phyloP scores from a whole-genome alignment of 805 yeast species.

The Candida argentea region DNA sequence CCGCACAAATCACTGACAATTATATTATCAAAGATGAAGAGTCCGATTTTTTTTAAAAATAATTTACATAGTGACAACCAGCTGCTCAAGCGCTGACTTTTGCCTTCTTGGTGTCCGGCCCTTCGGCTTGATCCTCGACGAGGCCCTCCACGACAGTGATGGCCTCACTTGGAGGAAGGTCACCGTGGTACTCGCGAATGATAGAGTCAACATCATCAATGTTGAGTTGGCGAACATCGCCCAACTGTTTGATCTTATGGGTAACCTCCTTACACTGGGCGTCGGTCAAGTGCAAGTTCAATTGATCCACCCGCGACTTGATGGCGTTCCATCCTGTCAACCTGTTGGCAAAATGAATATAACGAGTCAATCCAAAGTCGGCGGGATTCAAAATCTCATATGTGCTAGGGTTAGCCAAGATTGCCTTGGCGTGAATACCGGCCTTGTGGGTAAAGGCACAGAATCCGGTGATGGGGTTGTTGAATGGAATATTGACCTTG shows the following conservation, averaged over 20 bases:
- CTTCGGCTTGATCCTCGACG: slow-evolving; percentile 5
- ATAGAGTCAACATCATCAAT: slow-evolving; percentile 55
- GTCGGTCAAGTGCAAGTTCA: slow-evolving; percentile 45
- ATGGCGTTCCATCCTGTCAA: slow-evolving; percentile 58
- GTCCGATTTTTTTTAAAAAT: too few relatives aligned
- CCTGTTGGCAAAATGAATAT: slow-evolving; percentile 51
- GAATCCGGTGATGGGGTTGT: slow-evolving; percentile 55
- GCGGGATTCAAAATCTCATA: slow-evolving; percentile 49
- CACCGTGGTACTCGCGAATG: slow-evolving; percentile 44
- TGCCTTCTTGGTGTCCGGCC: slow-evolving; percentile 31
- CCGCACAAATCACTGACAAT: too few relatives aligned
- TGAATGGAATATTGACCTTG: slow-evolving; percentile 49
- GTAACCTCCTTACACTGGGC: slow-evolving; percentile 51
- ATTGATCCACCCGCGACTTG: slow-evolving; percentile 50
- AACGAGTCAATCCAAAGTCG: slow-evolving; percentile 52
- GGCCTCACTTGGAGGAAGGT: slow-evolving; percentile 25
- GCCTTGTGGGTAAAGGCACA: slow-evolving; percentile 59
- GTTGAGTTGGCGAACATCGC: slow-evolving; percentile 50
- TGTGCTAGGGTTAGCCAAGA: slow-evolving; percentile 53
- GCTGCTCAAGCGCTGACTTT: too few relatives aligned
- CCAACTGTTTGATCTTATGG: slow-evolving; percentile 43
- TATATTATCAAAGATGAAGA: too few relatives aligned
- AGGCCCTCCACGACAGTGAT: too few relatives aligned
- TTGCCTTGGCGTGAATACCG: slow-evolving; percentile 55
- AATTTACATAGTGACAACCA: too few relatives aligned